phyloP scores from a whole-genome alignment of 768 basidiomycete species.

The Boletus patriciae region DNA sequence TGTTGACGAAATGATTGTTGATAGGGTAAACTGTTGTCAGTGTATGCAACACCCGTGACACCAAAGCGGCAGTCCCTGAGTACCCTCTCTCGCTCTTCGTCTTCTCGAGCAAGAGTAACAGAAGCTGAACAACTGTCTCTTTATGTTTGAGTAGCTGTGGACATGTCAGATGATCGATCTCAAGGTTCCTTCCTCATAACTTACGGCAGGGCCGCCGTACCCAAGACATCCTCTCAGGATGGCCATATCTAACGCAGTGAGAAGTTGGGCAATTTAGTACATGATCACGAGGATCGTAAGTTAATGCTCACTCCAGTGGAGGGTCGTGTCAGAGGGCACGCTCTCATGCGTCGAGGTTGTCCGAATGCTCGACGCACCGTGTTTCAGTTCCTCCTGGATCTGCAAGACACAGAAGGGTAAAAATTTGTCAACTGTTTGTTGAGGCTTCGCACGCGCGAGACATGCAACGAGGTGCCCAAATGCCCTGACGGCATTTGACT shows the following conservation, averaged over 20 bases:
- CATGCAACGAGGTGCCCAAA: slow-evolving; percentile 87
- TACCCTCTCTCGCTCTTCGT: slow-evolving; percentile 90
- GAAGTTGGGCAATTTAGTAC: slow-evolving; percentile 1
- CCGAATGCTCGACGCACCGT: slow-evolving; percentile 84
- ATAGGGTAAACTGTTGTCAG: slow-evolving; percentile 73
- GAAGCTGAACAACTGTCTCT: slow-evolving; percentile 58
- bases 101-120: slow-evolving; percentile 69
- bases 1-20: slow-evolving; percentile 80
- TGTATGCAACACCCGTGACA: slow-evolving; percentile 73
- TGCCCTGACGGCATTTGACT: slow-evolving; percentile 87
- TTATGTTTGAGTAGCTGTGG: slow-evolving; percentile 70
- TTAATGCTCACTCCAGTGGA: slow-evolving; percentile 81
- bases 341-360: slow-evolving; percentile 75
- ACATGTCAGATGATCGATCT: slow-evolving; percentile 3
- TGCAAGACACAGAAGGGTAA: slow-evolving; percentile 72
- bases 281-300: neutral
- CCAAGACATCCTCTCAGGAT: slow-evolving; percentile 83
- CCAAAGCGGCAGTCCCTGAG: slow-evolving; percentile 71
- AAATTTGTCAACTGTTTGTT: slow-evolving; percentile 76
- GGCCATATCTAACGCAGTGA: slow-evolving; percentile 56
- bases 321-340: slow-evolving; percentile 79
- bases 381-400: slow-evolving; percentile 82
- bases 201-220: slow-evolving; percentile 63
- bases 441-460: slow-evolving; percentile 75
- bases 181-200: slow-evolving; percentile 20